A percentile compares a stretch with the other conserved stretches of the same genome.
These are phyloP conservation scores for Arthroderma sp. DNA, from an alignment of 2,329 filamentous ascomycete species.

Conservation along the genomic window DNA sequence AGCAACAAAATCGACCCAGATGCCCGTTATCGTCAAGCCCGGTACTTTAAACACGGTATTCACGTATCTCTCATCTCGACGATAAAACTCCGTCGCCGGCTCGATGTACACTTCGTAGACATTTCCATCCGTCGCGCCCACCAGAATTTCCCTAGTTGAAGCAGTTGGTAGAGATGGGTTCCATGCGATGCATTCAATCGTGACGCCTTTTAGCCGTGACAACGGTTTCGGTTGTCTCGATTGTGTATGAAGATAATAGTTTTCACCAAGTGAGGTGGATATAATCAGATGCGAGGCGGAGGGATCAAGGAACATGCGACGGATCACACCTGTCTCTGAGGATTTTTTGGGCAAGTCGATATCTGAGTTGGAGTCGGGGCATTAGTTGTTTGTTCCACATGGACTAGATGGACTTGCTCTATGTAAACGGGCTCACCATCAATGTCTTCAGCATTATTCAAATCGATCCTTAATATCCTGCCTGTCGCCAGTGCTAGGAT, in stretches of 20 bases:
- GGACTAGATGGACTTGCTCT: background rate
- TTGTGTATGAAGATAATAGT: slow-evolving; percentile 95
- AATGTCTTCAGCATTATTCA: slow-evolving; percentile 88
- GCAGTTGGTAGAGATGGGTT: slow-evolving; percentile 85
- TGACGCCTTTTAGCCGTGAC: slow-evolving; percentile 68
- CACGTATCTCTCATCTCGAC: slow-evolving; percentile 84
- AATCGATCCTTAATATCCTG: slow-evolving; percentile 82
- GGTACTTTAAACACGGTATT: slow-evolving; percentile 70
- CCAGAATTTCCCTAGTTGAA: slow-evolving; percentile 82
- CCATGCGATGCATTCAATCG: slow-evolving; percentile 86
- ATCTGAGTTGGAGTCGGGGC: slow-evolving; percentile 40
- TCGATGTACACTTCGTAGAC: slow-evolving; percentile 94
- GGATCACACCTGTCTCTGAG: slow-evolving; percentile 80
- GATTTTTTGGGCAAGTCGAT: slow-evolving; percentile 93
- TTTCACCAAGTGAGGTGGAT: slow-evolving; percentile 82
- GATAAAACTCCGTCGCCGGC: slow-evolving; percentile 85
- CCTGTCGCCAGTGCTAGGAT: slow-evolving; percentile 84
- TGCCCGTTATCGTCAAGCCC: slow-evolving; percentile 69
- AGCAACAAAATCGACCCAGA: slow-evolving; percentile 66
- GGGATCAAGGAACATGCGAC: slow-evolving; percentile 92
- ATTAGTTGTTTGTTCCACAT: background rate
- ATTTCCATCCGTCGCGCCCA: slow-evolving; percentile 86
- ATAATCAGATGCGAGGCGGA: slow-evolving; percentile 90
- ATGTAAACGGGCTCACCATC: slow-evolving; percentile 48
- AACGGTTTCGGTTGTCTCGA: slow-evolving; percentile 76